Percentiles rank a stretch among this genome's conserved stretches.
phyloP scores from a whole-genome alignment of 768 basidiomycete genomes.

The Trametopsis cervina region DNA sequence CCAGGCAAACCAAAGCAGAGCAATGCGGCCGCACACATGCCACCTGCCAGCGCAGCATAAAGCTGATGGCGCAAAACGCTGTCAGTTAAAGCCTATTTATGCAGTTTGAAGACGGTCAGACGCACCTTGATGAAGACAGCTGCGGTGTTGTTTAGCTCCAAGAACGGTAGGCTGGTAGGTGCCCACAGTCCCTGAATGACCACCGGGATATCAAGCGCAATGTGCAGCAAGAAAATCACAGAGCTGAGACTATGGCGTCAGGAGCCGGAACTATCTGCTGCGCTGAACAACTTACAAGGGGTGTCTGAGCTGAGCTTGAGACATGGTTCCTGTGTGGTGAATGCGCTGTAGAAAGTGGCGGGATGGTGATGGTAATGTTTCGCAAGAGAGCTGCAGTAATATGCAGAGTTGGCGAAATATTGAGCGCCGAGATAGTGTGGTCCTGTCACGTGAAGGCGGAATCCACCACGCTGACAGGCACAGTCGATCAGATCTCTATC shows the following conservation, averaged over 20 bases:
- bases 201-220: constrained; percentile 72
- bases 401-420: no score
- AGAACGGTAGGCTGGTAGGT: constrained; percentile 57
- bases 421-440: no score
- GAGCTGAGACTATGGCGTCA: constrained; percentile 35
- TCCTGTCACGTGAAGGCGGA: no score
- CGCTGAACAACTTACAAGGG: constrained; percentile 9
- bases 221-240: constrained; percentile 68
- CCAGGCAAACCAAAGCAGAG: constrained; percentile 72
- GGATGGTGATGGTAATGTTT: no score
- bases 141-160: constrained; percentile 79
- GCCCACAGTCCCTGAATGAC: constrained; percentile 71
- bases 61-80: constrained; percentile 36
- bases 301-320: constrained; percentile 7
- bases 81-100: background rate
- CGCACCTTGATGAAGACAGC: constrained; percentile 70
- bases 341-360: background rate
- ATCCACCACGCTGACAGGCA: background rate
- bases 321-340: no score
- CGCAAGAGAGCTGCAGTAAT: no score
- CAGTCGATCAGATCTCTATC: background rate
- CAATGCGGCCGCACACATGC: constrained; percentile 52
- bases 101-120: background rate
- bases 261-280: no score
- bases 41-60: constrained; percentile 57